These are phyloP conservation scores for Aspergillus pseudoviridinutans DNA, from an alignment of 2,329 filamentous ascomycete species.

Conservation along the genomic window DNA sequence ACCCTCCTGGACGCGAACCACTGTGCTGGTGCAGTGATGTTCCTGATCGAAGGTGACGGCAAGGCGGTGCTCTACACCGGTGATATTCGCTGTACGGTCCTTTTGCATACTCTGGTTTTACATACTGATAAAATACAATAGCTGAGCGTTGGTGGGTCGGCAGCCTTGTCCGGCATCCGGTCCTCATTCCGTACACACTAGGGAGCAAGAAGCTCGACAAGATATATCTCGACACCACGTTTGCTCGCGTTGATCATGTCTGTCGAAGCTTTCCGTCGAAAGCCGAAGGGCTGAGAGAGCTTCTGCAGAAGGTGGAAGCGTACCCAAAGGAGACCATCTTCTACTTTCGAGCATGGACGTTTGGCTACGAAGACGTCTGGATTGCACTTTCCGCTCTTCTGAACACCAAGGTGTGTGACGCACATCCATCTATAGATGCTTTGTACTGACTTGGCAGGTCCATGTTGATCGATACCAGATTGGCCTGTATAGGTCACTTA, in stretches of 20 bases:
- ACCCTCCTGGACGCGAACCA: slow-evolving; percentile 91
- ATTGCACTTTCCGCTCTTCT: slow-evolving; percentile 70
- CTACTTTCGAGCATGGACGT: slow-evolving; percentile 85
- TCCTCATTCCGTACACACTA: slow-evolving; percentile 68
- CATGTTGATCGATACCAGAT: slow-evolving; percentile 82
- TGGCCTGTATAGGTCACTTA: slow-evolving; percentile 64
- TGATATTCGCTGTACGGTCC: slow-evolving; percentile 62
- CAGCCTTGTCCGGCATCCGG: slow-evolving; percentile 64
- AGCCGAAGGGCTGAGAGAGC: slow-evolving; percentile 69
- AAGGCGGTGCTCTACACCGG: slow-evolving; percentile 83
- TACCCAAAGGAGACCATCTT: slow-evolving; percentile 76
- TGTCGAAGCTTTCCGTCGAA: slow-evolving; percentile 59
- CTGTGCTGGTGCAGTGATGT: slow-evolving; percentile 87
- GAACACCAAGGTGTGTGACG: slow-evolving; percentile 52
- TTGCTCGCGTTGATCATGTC: slow-evolving; percentile 51
- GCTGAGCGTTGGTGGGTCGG: slow-evolving; percentile 83
- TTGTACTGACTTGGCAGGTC: slow-evolving; percentile 46
- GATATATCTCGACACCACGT: slow-evolving; percentile 87
- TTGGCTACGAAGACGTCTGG: slow-evolving; percentile 92
- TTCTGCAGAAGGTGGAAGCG: slow-evolving; percentile 62
- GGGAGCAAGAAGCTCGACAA: slow-evolving; percentile 67
- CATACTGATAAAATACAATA: slow-evolving; percentile 16
- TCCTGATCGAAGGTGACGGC: slow-evolving; percentile 71
- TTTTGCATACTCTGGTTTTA: neutral
- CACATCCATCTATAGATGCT: neutral